phyloP scores from a whole-genome alignment of 164 flowering plant species.

The Annona squamosa region DNA sequence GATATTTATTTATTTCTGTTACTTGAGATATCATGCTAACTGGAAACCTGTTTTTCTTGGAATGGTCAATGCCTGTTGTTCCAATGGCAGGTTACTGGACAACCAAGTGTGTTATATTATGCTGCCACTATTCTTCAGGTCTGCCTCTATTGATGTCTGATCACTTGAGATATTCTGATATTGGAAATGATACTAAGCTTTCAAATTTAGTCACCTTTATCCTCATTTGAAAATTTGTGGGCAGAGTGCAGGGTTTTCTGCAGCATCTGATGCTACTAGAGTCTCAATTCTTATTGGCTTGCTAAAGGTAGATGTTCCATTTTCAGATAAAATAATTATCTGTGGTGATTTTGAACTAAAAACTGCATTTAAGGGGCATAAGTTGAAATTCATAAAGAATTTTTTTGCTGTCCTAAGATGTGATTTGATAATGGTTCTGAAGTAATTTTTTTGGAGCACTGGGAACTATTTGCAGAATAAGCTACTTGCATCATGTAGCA shows the following conservation, averaged over 20 bases:
- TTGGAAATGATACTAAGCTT: not conserved
- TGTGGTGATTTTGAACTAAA: not conserved
- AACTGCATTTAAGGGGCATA: not conserved
- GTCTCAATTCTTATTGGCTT: conserved; percentile 86
- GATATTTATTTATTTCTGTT: not conserved
- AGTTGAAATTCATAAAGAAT: not conserved
- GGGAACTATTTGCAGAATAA: no score
- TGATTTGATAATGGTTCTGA: not conserved
- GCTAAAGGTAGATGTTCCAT: conserved; percentile 53
- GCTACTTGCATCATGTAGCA: no score
- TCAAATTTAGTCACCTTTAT: not conserved
- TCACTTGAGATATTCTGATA: not conserved
- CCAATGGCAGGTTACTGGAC: conserved; percentile 85
- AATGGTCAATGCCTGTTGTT: not conserved
- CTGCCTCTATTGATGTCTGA: conserved; percentile 1
- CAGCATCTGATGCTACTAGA: conserved; percentile 89
- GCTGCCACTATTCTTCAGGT: conserved; percentile 94
- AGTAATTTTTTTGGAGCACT: no score
- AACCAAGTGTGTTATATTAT: conserved; percentile 96
- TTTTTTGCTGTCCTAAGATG: not conserved
- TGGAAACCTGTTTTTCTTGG: not conserved
- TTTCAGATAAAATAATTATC: not conserved
- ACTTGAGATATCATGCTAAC: not conserved
- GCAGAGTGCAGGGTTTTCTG: conserved; percentile 97
- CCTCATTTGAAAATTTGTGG: not conserved